Conservation (phyloP, 2,329 filamentous ascomycete genomes). For the Epichloe gansuensis region DNA sequence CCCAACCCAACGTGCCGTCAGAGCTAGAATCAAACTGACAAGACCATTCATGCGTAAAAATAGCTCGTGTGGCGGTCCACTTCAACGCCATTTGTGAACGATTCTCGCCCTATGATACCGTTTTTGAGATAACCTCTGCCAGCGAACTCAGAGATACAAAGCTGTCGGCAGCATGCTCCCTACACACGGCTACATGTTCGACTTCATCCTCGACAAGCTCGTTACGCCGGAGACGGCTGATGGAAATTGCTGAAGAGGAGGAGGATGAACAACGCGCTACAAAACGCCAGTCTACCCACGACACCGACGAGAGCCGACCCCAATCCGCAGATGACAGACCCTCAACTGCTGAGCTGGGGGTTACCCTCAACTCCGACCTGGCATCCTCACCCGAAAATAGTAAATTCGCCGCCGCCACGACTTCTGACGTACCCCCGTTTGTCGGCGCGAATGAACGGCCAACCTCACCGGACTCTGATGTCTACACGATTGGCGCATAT, state of each 20-base stretch:
- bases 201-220: slow-evolving; percentile 77
- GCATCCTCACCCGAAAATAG: slow-evolving; percentile 36
- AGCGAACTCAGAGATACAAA: slow-evolving; percentile 79
- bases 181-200: slow-evolving; percentile 78
- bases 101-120: slow-evolving; percentile 77
- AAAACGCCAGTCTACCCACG: slow-evolving; percentile 45
- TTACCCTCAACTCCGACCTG: slow-evolving; percentile 39
- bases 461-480: slow-evolving; percentile 36
- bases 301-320: slow-evolving; percentile 21
- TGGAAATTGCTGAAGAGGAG: slow-evolving; percentile 89
- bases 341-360: slow-evolving; percentile 18
- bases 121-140: slow-evolving; percentile 61
- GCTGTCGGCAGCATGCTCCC: slow-evolving; percentile 74
- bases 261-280: slow-evolving; percentile 56
- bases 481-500: slow-evolving; percentile 29
- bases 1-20: neutral
- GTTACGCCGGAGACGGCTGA: slow-evolving; percentile 59
- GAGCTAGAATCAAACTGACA: neutral
- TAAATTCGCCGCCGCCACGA: slow-evolving; percentile 33
- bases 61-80: slow-evolving; percentile 71
- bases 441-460: slow-evolving; percentile 32
- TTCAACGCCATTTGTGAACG: slow-evolving; percentile 54
- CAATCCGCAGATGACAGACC: slow-evolving; percentile 16
- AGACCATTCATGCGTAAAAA: neutral
- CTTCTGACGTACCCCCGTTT: slow-evolving; percentile 38